These are phyloP conservation scores for Mangifera indica DNA, from an alignment of 345 rosid genomes.

Conservation along the genomic window DNA sequence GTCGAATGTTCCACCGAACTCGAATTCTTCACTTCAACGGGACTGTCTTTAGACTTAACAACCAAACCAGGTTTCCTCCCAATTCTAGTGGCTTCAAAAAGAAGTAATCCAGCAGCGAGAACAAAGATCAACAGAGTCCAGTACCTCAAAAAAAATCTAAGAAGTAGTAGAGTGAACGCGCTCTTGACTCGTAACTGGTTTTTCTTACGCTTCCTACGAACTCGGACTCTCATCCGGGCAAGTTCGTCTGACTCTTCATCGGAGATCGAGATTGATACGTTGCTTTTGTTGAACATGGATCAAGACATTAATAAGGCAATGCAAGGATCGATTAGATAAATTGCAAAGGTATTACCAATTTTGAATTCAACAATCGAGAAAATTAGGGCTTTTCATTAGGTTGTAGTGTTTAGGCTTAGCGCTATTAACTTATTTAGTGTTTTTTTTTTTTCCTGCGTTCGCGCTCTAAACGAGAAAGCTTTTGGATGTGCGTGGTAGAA, in stretches of 20 bases:
- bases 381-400: slow-evolving; percentile 13
- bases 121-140: slow-evolving; percentile 62
- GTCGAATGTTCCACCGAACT: slow-evolving; percentile 33
- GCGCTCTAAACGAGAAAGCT: no score
- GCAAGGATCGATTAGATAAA: background rate
- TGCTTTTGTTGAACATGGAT: slow-evolving; percentile 39
- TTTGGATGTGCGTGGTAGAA: no score
- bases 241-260: slow-evolving; percentile 72
- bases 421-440: no score
- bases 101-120: slow-evolving; percentile 50
- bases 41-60: slow-evolving; percentile 13
- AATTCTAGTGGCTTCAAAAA: slow-evolving; percentile 66
- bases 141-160: slow-evolving; percentile 52
- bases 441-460: no score
- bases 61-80: slow-evolving; percentile 33
- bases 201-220: slow-evolving; percentile 74
- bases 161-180: slow-evolving; percentile 44
- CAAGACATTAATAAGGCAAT: background rate
- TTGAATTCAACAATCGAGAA: background rate
- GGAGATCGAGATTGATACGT: slow-evolving; percentile 59
- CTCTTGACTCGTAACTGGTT: slow-evolving; percentile 34
- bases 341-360: background rate
- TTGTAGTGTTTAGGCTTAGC: background rate
- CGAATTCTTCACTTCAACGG: slow-evolving; percentile 14
- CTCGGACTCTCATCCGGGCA: slow-evolving; percentile 60